phyloP scores from a whole-genome alignment of 2,329 filamentous ascomycete genomes.

The Penicillium sp. region DNA sequence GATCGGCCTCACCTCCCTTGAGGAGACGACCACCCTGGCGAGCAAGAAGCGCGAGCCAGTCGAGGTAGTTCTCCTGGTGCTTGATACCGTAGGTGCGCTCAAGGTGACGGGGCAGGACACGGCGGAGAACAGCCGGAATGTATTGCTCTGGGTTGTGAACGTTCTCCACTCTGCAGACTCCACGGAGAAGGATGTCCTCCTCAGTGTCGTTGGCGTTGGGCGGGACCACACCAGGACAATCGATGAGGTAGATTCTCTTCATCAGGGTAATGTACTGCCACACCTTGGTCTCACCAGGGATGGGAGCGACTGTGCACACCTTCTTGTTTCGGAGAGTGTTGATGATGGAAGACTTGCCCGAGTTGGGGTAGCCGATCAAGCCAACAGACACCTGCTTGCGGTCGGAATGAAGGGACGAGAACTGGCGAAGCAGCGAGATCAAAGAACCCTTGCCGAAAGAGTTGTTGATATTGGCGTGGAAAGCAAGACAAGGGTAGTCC shows the following conservation, averaged over 20 bases:
- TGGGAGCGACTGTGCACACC: conserved; percentile 88
- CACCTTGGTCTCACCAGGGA: conserved; percentile 94
- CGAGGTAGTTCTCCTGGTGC: conserved; percentile 71
- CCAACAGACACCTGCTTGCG: conserved; percentile 94
- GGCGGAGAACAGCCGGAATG: conserved; percentile 75
- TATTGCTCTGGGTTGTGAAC: conserved; percentile 97
- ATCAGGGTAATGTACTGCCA: conserved; percentile 98
- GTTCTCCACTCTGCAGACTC: conserved; percentile 91
- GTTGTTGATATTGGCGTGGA: conserved; percentile 92
- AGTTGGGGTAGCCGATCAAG: conserved; percentile 86
- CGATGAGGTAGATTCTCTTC: conserved; percentile 92
- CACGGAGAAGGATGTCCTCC: conserved; percentile 83
- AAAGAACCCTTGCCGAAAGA: conserved; percentile 94
- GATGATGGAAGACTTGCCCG: conserved; percentile 94
- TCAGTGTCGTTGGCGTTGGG: conserved; percentile 81
- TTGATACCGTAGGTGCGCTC: conserved; percentile 90
- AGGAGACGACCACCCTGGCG: conserved; percentile 83
- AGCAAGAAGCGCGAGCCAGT: conserved; percentile 84
- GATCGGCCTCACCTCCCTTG: conserved; percentile 89
- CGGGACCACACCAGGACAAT: conserved; percentile 94
- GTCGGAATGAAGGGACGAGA: conserved; percentile 82
- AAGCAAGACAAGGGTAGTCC: conserved; percentile 89
- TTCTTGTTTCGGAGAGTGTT: conserved; percentile 94
- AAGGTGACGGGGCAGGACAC: conserved; percentile 82
- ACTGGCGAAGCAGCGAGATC: conserved; percentile 89